phyloP scores from a whole-genome alignment of 2,329 filamentous ascomycete species.

The Talaromyces marneffei region DNA sequence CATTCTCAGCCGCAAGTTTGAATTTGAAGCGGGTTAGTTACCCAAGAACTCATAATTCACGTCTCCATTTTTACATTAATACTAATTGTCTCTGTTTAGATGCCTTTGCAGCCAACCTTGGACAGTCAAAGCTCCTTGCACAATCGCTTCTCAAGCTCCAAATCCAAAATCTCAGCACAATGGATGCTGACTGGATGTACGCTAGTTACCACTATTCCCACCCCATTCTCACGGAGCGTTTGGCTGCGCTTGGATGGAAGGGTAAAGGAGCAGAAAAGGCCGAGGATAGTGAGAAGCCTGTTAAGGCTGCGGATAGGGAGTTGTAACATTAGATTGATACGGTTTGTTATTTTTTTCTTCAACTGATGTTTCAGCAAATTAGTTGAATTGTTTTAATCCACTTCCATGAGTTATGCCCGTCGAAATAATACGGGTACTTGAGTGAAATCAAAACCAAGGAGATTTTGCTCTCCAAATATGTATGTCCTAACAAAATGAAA shows the following conservation, averaged over 20 bases:
- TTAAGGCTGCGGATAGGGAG: constrained; percentile 70
- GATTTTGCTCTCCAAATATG: background rate
- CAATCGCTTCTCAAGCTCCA: constrained; percentile 92
- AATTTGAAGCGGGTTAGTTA: constrained; percentile 79
- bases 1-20: constrained; percentile 85
- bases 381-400: background rate
- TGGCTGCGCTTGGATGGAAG: constrained; percentile 86
- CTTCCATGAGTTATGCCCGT: background rate
- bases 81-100: constrained; percentile 44
- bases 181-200: constrained; percentile 99
- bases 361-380: background rate
- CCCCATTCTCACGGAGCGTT: constrained; percentile 86
- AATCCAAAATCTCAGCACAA: constrained; percentile 94
- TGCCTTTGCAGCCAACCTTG: constrained; percentile 76
- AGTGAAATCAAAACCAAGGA: background rate
- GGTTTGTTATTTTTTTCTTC: background rate
- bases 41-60: background rate
- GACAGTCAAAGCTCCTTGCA: constrained; percentile 77
- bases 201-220: constrained; percentile 98
- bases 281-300: constrained; percentile 53
- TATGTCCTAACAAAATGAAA: background rate
- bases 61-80: background rate
- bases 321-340: constrained; percentile 45
- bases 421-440: background rate
- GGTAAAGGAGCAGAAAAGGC: constrained; percentile 50